Conservation (phyloP, 2,329 filamentous ascomycete genomes). For the Colletotrichum tropicale region DNA sequence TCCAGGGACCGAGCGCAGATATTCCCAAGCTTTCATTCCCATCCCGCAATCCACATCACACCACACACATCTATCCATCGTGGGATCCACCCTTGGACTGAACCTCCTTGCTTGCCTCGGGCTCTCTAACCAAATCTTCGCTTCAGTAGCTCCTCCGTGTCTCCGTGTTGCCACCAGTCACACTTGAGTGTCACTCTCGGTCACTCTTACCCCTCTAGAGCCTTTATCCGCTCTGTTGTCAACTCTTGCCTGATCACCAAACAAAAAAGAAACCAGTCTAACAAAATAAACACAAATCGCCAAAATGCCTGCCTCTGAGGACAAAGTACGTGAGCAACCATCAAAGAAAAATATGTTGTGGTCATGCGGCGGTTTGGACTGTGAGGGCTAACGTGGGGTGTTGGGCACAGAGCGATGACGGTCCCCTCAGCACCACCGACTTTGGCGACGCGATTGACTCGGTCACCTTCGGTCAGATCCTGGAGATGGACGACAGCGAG, state of each 20-base stretch:
- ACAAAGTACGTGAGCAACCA: slow-evolving; percentile 32
- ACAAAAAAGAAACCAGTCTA: background rate
- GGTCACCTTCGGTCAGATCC: slow-evolving; percentile 87
- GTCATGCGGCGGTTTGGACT: slow-evolving; percentile 20
- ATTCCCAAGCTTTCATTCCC: slow-evolving; percentile 1
- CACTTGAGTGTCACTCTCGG: background rate
- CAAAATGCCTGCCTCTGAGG: slow-evolving; percentile 28
- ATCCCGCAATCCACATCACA: background rate
- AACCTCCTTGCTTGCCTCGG: slow-evolving; percentile 2
- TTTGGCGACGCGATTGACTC: slow-evolving; percentile 80
- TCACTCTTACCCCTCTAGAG: background rate
- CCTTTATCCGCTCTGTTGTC: background rate
- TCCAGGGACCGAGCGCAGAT: slow-evolving; percentile 1
- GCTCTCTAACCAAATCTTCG: slow-evolving; percentile 13
- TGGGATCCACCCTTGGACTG: slow-evolving; percentile 17
- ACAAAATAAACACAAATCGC: background rate
- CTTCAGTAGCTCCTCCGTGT: slow-evolving; percentile 10
- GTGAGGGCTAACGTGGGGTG: slow-evolving; percentile 8
- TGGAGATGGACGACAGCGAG: slow-evolving; percentile 96
- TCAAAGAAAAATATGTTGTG: slow-evolving; percentile 29
- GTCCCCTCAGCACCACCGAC: slow-evolving; percentile 31
- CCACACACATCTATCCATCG: background rate
- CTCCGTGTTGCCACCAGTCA: slow-evolving; percentile 3
- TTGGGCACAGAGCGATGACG: slow-evolving; percentile 23
- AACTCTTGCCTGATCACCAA: background rate